A percentile compares a stretch with the other conserved stretches of the same genome.
Conservation (phyloP, 2,329 filamentous ascomycete genomes). For the Sphaerulina populicola region DNA sequence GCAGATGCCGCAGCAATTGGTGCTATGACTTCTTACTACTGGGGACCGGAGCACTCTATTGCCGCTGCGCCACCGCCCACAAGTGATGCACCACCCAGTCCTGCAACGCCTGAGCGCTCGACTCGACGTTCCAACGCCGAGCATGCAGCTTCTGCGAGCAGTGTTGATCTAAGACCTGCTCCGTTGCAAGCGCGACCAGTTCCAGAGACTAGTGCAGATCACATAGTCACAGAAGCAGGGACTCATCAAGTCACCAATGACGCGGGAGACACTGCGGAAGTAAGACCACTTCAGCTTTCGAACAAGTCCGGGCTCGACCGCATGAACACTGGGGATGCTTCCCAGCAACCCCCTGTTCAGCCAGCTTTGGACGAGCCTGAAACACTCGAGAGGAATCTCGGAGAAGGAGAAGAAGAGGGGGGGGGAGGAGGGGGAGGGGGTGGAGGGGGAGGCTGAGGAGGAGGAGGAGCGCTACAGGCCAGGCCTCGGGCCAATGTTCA, state of each 20-base stretch:
- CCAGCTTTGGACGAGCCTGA: slow-evolving; percentile 13
- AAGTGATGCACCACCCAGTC: slow-evolving; percentile 5
- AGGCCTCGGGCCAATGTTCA: slow-evolving; percentile 84
- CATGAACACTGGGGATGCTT: slow-evolving; percentile 13
- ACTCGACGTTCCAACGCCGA: slow-evolving; percentile 19
- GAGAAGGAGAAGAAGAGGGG: too few relatives aligned
- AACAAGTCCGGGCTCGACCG: slow-evolving; percentile 19
- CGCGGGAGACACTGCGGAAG: slow-evolving; percentile 11
- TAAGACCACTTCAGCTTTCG: slow-evolving; percentile 15
- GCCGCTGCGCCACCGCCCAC: slow-evolving; percentile 6
- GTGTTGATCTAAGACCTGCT: slow-evolving; percentile 28
- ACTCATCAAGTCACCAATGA: neutral
- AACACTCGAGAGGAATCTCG: slow-evolving; percentile 6
- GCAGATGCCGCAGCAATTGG: slow-evolving; percentile 22
- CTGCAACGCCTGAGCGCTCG: slow-evolving; percentile 24
- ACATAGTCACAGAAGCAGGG: neutral
- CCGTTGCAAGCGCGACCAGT: slow-evolving; percentile 22
- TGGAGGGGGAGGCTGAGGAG: slow-evolving; percentile 16
- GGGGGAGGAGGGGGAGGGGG: slow-evolving; percentile 24
- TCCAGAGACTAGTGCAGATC: slow-evolving; percentile 5
- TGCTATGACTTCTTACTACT: slow-evolving; percentile 25
- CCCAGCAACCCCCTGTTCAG: slow-evolving; percentile 6
- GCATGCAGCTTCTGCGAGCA: slow-evolving; percentile 14
- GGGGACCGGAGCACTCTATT: slow-evolving; percentile 19
- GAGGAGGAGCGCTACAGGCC: slow-evolving; percentile 50